Conservation (phyloP, 768 basidiomycete species). For the Xerocomus potaroensis region DNA sequence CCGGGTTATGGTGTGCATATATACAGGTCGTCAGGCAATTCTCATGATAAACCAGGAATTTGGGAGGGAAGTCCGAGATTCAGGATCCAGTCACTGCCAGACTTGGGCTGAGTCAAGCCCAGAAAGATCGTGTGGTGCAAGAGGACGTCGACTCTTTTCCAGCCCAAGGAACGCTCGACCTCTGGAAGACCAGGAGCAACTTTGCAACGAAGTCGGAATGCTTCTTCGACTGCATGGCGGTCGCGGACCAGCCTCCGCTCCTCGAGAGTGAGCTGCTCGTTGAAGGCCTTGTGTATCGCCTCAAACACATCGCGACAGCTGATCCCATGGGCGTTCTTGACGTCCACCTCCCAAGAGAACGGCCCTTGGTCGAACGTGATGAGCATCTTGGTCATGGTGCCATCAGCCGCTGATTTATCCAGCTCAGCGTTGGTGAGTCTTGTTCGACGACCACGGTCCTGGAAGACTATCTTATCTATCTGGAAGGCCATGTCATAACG, state of each 20-base stretch:
- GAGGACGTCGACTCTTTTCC: slow-evolving; percentile 55
- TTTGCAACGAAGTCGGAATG: slow-evolving; percentile 45
- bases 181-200: slow-evolving; percentile 38
- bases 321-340: slow-evolving; percentile 42
- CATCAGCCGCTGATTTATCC: slow-evolving; percentile 41
- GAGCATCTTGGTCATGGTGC: slow-evolving; percentile 43
- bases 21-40: slow-evolving; percentile 4
- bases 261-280: slow-evolving; percentile 39
- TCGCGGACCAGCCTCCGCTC: slow-evolving; percentile 37
- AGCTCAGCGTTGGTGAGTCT: slow-evolving; percentile 36
- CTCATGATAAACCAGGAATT: slow-evolving; percentile 8
- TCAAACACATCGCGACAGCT: slow-evolving; percentile 56
- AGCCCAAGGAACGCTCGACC: slow-evolving; percentile 43
- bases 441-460: slow-evolving; percentile 20
- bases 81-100: slow-evolving; percentile 36
- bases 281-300: slow-evolving; percentile 49
- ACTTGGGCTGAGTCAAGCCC: slow-evolving; percentile 40
- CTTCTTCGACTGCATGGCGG: slow-evolving; percentile 33
- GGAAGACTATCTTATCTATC: slow-evolving; percentile 32
- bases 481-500: slow-evolving; percentile 50
- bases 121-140: slow-evolving; percentile 50
- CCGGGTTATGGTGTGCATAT: slow-evolving; percentile 13
- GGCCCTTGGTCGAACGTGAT: slow-evolving; percentile 39
- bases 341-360: slow-evolving; percentile 39
- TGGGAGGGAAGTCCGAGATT: slow-evolving; percentile 21